These are phyloP conservation scores for Plectosphaerella plurivora DNA, from an alignment of 2,329 filamentous ascomycete species.

Conservation along the genomic window DNA sequence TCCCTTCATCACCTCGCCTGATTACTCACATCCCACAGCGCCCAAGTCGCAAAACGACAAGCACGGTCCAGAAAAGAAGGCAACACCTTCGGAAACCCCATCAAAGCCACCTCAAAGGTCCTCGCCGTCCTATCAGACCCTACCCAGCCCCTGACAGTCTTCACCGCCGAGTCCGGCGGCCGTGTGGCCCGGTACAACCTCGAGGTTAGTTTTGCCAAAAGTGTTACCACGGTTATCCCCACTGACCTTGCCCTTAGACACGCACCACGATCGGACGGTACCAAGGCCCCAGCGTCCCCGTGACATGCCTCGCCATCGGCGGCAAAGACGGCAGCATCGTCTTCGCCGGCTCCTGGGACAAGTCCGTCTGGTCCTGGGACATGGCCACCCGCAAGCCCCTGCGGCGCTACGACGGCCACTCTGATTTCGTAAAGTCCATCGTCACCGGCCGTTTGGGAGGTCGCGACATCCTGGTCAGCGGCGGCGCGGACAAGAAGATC, in stretches of 20 bases:
- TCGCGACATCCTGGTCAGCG: slow-evolving; percentile 64
- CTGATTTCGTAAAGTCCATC: slow-evolving; percentile 87
- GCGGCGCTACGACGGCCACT: slow-evolving; percentile 69
- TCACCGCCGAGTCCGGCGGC: slow-evolving; percentile 84
- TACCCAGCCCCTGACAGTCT: slow-evolving; percentile 54
- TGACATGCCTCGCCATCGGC: slow-evolving; percentile 71
- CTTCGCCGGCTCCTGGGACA: slow-evolving; percentile 94
- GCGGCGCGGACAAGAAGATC: slow-evolving; percentile 73
- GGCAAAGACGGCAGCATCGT: slow-evolving; percentile 53
- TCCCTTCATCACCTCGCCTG: slow-evolving; percentile 17
- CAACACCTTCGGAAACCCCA: slow-evolving; percentile 80
- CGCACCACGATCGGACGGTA: slow-evolving; percentile 34
- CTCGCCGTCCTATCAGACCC: slow-evolving; percentile 70
- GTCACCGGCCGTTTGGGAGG: slow-evolving; percentile 56
- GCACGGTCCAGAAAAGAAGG: slow-evolving; percentile 53
- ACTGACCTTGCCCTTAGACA: slow-evolving; percentile 2
- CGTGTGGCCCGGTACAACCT: slow-evolving; percentile 69
- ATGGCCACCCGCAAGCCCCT: slow-evolving; percentile 48
- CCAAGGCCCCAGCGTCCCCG: slow-evolving; percentile 71
- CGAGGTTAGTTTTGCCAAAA: slow-evolving; percentile 50
- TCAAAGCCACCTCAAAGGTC: slow-evolving; percentile 80
- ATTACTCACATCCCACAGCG: slow-evolving; percentile 2
- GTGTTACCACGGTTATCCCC: background rate
- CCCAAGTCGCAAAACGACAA: slow-evolving; percentile 8
- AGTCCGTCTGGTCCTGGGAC: slow-evolving; percentile 83